Evolutionary conservation across 371 early-diverging fungal genomes (phyloP).

Genomic region (Mucor ambiguus): DNA sequence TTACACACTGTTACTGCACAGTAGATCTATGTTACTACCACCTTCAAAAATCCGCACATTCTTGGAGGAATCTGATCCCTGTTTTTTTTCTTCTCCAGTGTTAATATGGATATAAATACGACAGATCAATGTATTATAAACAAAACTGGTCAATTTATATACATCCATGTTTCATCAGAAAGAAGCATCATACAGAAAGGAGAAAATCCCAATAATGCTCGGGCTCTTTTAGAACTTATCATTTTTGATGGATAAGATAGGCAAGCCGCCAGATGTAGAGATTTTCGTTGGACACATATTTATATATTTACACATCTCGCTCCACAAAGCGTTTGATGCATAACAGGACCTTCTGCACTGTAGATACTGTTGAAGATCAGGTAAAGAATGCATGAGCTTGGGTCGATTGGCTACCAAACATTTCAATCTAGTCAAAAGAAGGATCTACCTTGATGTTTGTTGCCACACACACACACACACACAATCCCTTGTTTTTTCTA

Average conservation of each 20-base stretch:
- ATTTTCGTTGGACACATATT: background rate
- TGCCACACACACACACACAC: background rate
- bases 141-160: background rate
- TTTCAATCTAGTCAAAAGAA: background rate
- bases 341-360: background rate
- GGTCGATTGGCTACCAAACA: background rate
- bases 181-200: background rate
- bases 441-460: background rate
- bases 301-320: background rate
- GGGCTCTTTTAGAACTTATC: background rate
- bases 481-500: background rate
- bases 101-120: background rate
- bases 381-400: background rate
- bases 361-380: background rate
- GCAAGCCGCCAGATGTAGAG: background rate
- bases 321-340: background rate
- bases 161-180: background rate
- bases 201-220: background rate
- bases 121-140: background rate
- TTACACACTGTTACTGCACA: constrained; percentile 2
- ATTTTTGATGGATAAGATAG: background rate
- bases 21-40: background rate
- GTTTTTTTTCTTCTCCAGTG: background rate
- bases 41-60: background rate
- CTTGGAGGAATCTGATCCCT: constrained; percentile 1